Evolutionary conservation across 371 early-diverging fungal genomes (phyloP), one percentile per base, ranked within the genome.

Genomic region (Mucor saturninus): DNA sequence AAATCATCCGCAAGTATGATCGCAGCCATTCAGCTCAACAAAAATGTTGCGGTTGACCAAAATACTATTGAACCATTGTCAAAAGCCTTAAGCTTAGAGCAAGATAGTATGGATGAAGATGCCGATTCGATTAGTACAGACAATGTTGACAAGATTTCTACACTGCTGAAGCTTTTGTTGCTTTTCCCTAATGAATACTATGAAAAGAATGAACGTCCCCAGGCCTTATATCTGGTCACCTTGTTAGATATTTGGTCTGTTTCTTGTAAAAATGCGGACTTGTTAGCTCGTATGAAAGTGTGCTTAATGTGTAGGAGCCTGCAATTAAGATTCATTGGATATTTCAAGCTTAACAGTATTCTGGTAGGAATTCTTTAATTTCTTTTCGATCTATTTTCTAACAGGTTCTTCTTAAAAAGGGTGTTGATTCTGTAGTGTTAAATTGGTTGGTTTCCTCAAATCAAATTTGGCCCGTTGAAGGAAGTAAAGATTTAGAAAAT

Each of bases 141-240:
- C 0, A 31, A 63, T 29, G 48, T 77, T 5, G 38, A 57, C 26
- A 52, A 70, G 8, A 51, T 75, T 13, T 54, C 50, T 15, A 50
- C 42, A 2, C 56, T 68, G 4, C 10, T 80, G 43, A 69, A 71
- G 9, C 49, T 75, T 10, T 57, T 77, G 31, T 74, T 80, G 40
- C 64, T 84, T 2, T 79, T 86, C 56, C 86, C 86, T 1, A 71
- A 74, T 50, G 86, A 84, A 49, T 84, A 81, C 50, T 84, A 74
- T 62, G 77, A 76, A 53, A 82, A 79, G 62, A 64, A 62, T 14
- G 75, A 86, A 29, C 77, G 85, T 30, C 67, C 77, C 30, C 67
- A 76, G 9, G 58, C 73, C 9, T 38, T 86, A 32, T 60, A 69
- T 37, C 56, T 81, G 21, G 66, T 74, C 64, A 73, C 75, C 0